These are phyloP conservation scores for Lasiodiplodia sp. DNA, from an alignment of 2,329 filamentous ascomycete genomes.

Conservation along the genomic window DNA sequence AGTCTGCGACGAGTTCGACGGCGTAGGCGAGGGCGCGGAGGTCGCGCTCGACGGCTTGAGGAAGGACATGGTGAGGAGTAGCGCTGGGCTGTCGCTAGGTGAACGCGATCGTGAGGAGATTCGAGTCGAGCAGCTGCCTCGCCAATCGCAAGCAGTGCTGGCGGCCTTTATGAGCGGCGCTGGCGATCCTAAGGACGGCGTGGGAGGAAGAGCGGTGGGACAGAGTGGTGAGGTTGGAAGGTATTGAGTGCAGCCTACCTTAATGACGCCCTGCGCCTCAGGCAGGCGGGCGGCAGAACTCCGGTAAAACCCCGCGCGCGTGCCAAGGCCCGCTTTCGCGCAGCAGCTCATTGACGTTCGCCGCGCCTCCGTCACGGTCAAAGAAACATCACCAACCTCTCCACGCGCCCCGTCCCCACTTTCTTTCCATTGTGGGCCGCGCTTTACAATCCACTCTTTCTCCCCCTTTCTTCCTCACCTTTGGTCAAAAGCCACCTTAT, in stretches of 20 bases:
- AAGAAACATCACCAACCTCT: slow-evolving; percentile 26
- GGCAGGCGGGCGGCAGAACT: neutral
- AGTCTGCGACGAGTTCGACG: slow-evolving; percentile 47
- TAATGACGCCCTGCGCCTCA: slow-evolving; percentile 15
- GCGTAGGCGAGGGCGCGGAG: slow-evolving; percentile 69
- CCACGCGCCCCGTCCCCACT: slow-evolving; percentile 12
- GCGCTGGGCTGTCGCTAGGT: neutral
- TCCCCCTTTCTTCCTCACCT: slow-evolving; percentile 31
- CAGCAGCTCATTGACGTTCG: slow-evolving; percentile 28
- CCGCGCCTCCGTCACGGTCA: slow-evolving; percentile 28
- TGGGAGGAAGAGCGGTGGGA: neutral
- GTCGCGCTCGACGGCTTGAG: slow-evolving; percentile 41
- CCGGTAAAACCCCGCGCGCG: neutral
- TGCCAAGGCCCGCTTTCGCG: slow-evolving; percentile 19
- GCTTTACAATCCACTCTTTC: slow-evolving; percentile 30
- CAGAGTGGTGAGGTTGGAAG: neutral
- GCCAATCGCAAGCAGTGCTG: neutral
- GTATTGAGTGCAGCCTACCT: slow-evolving; percentile 4
- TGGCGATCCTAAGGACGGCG: too few species aligned
- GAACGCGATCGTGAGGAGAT: neutral
- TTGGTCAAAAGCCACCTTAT: slow-evolving; percentile 22
- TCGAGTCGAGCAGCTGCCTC: neutral
- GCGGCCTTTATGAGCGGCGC: neutral
- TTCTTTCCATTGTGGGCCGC: slow-evolving; percentile 21
- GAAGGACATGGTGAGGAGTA: slow-evolving; percentile 42